Evolutionary conservation across 805 yeast species (phyloP).

Genomic region (Candida ipomoeae): DNA sequence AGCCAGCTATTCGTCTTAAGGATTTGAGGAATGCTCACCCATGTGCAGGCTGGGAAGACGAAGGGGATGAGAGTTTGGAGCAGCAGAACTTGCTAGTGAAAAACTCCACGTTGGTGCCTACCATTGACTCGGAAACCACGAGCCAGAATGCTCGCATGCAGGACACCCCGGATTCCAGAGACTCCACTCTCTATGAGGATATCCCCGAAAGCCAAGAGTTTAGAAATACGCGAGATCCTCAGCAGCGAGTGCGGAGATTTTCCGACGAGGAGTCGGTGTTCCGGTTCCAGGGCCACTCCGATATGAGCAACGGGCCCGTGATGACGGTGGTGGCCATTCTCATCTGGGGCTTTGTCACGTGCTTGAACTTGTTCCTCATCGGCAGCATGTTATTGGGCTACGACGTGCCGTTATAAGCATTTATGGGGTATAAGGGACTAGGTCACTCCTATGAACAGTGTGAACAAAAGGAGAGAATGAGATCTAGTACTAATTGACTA

Average conservation of each 20-base stretch:
- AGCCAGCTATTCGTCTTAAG: slow-evolving; percentile 39
- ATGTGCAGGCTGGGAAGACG: slow-evolving; percentile 39
- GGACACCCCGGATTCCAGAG: not conserved
- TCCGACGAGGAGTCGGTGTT: slow-evolving; percentile 22
- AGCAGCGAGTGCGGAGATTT: not conserved
- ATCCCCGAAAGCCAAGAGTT: not conserved
- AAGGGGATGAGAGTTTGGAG: slow-evolving; percentile 20
- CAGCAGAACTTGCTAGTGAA: slow-evolving; percentile 14
- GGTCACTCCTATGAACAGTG: too few relatives aligned
- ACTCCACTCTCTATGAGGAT: not conserved
- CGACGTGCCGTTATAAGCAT: slow-evolving; percentile 43
- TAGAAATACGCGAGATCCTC: too few relatives aligned
- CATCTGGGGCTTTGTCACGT: slow-evolving; percentile 69
- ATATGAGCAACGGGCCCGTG: slow-evolving; percentile 64
- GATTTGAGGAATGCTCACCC: slow-evolving; percentile 40
- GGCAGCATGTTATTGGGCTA: slow-evolving; percentile 46
- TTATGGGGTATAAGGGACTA: too few relatives aligned
- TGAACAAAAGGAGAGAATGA: too few relatives aligned
- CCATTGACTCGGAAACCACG: not conserved
- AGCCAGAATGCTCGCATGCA: not conserved
- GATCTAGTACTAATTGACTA: too few relatives aligned
- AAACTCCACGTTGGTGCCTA: slow-evolving; percentile 4
- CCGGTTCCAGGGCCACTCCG: slow-evolving; percentile 41
- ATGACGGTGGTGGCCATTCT: slow-evolving; percentile 52
- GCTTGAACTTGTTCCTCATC: slow-evolving; percentile 68